These are phyloP conservation scores for Penicillium roqueforti DNA, from an alignment of 495 filamentous ascomycete genomes.

Conservation along the genomic window DNA sequence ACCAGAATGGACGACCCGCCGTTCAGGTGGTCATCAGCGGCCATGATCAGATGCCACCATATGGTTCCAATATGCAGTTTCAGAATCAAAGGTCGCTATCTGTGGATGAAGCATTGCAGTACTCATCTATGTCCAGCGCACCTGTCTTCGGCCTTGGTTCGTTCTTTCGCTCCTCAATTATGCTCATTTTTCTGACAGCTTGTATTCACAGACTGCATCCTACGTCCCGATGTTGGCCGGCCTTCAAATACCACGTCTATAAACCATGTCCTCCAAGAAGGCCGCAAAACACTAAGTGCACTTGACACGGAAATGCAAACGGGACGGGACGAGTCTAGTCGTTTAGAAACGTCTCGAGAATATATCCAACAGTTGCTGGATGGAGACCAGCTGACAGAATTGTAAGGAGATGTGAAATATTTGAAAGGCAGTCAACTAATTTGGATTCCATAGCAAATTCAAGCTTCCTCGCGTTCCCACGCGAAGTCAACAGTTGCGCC, in stretches of 20 bases:
- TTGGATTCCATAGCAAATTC: constrained; percentile 56
- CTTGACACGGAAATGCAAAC: constrained; percentile 39
- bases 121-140: constrained; percentile 85
- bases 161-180: constrained; percentile 3
- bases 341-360: constrained; percentile 48
- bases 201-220: constrained; percentile 32
- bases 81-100: constrained; percentile 46
- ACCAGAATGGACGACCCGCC: constrained; percentile 39
- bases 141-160: constrained; percentile 81
- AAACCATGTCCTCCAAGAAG: constrained; percentile 43
- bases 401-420: constrained; percentile 45
- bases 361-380: constrained; percentile 68
- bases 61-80: constrained; percentile 26
- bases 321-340: constrained; percentile 37
- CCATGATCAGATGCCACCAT: constrained; percentile 28
- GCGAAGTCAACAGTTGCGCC: constrained; percentile 17
- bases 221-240: constrained; percentile 41
- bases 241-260: constrained; percentile 42
- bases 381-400: constrained; percentile 64
- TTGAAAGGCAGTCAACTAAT: constrained; percentile 4
- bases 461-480: constrained; percentile 45
- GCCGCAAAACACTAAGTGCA: constrained; percentile 39
- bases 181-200: constrained; percentile 16
- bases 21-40: constrained; percentile 46
- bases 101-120: constrained; percentile 84